phyloP scores from a whole-genome alignment of 805 yeast species.

The Hanseniaspora osmophila region DNA sequence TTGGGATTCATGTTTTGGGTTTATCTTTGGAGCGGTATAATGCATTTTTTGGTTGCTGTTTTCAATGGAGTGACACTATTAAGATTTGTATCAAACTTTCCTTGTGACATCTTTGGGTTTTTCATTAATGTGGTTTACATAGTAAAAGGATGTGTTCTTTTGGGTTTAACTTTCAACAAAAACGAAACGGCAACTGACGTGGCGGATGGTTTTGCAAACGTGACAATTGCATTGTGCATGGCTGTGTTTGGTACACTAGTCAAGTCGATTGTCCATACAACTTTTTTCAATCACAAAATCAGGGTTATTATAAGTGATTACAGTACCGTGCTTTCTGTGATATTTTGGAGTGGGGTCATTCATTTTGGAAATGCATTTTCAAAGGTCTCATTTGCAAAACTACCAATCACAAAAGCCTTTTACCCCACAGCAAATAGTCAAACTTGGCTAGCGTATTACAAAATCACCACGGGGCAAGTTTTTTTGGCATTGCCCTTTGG shows the following conservation, averaged over 20 bases:
- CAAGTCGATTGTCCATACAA: constrained; percentile 30
- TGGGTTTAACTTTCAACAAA: constrained; percentile 50
- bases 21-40: constrained; percentile 76
- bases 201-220: constrained; percentile 55
- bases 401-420: constrained; percentile 63
- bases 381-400: constrained; percentile 39
- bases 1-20: constrained; percentile 96
- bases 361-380: constrained; percentile 73
- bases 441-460: constrained; percentile 28
- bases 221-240: constrained; percentile 64
- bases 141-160: constrained; percentile 79
- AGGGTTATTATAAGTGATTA: constrained; percentile 74
- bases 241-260: constrained; percentile 68
- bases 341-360: constrained; percentile 85
- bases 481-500: constrained; percentile 92
- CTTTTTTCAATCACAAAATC: constrained; percentile 41
- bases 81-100: constrained; percentile 61
- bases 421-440: constrained; percentile 42
- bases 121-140: constrained; percentile 80
- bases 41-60: constrained; percentile 62
- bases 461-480: constrained; percentile 47
- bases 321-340: constrained; percentile 67
- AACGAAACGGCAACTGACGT: constrained; percentile 21
- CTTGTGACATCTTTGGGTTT: constrained; percentile 87
- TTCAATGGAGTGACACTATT: constrained; percentile 53